Evolutionary conservation across 768 basidiomycete genomes (phyloP).

Genomic region (Galerina marginata): DNA sequence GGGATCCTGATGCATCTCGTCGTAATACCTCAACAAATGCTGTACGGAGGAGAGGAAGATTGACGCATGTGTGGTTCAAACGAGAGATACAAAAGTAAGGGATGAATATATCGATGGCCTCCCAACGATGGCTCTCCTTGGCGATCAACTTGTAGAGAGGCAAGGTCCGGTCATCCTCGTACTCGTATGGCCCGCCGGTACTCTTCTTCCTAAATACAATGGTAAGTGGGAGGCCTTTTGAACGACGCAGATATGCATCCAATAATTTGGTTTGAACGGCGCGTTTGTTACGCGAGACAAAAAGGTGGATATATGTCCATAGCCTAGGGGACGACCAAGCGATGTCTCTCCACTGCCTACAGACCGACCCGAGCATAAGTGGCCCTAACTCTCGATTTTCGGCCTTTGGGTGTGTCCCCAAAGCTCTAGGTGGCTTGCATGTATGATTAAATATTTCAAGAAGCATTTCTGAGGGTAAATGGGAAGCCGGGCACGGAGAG

Average conservation of each 20-base stretch:
- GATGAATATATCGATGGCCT: no score
- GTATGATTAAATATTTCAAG: not conserved
- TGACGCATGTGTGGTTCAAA: no score
- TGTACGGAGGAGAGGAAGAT: no score
- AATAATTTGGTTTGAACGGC: not conserved
- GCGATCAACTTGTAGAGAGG: not conserved
- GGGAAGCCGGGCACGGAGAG: no score
- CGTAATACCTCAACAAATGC: constrained; percentile 1
- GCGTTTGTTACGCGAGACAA: not conserved
- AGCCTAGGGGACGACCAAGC: constrained; percentile 14
- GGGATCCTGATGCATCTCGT: not conserved
- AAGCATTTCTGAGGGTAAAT: constrained; percentile 14
- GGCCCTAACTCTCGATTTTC: not conserved
- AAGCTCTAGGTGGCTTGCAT: not conserved
- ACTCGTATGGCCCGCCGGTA: not conserved
- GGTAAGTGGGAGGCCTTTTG: constrained; percentile 1
- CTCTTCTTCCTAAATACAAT: constrained; percentile 1
- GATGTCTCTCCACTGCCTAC: constrained; percentile 13
- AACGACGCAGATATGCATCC: constrained; percentile 1
- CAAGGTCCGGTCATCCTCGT: not conserved
- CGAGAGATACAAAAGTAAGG: no score
- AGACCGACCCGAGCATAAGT: constrained; percentile 13
- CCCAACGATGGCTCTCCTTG: no score
- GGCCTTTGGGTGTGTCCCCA: not conserved
- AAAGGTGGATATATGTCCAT: constrained; percentile 15